A percentile compares a stretch with the other conserved stretches of the same genome.
These are phyloP conservation scores for Kodamaea jinghongensis DNA, from an alignment of 805 yeast species.

Conservation along the genomic window DNA sequence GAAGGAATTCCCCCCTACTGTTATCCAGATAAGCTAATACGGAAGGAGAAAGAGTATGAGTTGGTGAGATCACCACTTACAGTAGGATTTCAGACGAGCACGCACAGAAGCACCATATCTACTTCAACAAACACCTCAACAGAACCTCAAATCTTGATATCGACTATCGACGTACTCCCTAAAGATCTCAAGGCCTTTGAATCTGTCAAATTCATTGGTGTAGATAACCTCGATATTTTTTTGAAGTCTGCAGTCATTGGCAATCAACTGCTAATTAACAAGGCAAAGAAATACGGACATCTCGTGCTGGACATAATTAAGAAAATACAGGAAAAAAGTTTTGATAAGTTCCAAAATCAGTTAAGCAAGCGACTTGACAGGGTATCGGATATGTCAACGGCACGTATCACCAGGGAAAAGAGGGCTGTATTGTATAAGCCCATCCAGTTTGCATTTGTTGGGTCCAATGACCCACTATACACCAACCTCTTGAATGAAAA, in stretches of 20 bases:
- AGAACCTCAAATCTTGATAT: constrained; percentile 3
- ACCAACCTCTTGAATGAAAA: constrained; percentile 12
- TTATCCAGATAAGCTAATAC: constrained; percentile 19
- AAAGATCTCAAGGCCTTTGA: not conserved
- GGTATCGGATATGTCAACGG: not conserved
- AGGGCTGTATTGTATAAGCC: constrained; percentile 21
- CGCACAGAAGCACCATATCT: no score
- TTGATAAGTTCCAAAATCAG: constrained; percentile 7
- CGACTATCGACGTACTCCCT: constrained; percentile 4
- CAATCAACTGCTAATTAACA: constrained; percentile 4
- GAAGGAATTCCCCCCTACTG: constrained; percentile 20
- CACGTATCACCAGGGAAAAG: constrained; percentile 12
- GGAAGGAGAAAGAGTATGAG: constrained; percentile 9
- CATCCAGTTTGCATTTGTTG: constrained; percentile 23
- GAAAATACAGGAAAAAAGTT: constrained; percentile 13
- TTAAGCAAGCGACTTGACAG: constrained; percentile 5
- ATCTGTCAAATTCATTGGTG: constrained; percentile 14
- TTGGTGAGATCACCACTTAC: constrained; percentile 18
- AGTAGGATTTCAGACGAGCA: constrained; percentile 14
- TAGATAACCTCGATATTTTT: constrained; percentile 22
- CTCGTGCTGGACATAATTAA: constrained; percentile 13
- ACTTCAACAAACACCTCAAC: not conserved
- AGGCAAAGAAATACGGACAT: constrained; percentile 15
- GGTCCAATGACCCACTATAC: constrained; percentile 16
- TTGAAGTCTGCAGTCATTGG: constrained; percentile 14